Conservation (phyloP, 768 basidiomycete genomes). For the Tricholoma matsutake region DNA sequence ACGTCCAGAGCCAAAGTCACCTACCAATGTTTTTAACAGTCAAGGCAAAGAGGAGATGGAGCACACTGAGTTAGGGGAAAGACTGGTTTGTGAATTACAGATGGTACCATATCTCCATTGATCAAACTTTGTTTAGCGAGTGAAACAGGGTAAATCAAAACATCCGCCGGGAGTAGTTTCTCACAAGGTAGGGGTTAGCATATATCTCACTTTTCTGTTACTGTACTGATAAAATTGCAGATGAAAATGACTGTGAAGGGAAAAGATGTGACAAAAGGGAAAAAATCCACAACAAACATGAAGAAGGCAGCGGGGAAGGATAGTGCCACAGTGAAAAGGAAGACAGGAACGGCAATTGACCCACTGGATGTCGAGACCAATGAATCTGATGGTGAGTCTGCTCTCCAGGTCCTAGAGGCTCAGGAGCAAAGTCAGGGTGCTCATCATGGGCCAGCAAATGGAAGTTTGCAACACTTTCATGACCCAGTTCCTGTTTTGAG, state of each 20-base stretch:
- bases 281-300: no score
- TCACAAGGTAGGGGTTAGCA: no score
- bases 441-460: slow-evolving; percentile 18
- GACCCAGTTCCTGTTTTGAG: slow-evolving; percentile 11
- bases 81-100: not conserved
- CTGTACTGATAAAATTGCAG: no score
- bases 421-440: slow-evolving; percentile 2
- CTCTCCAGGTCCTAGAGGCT: slow-evolving; percentile 14
- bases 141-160: no score
- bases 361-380: slow-evolving; percentile 11
- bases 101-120: not conserved
- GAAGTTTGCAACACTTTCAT: slow-evolving; percentile 17
- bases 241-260: no score
- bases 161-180: no score
- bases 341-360: not conserved
- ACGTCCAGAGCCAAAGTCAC: not conserved
- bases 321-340: not conserved
- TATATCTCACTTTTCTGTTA: no score
- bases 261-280: no score
- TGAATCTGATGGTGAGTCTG: slow-evolving; percentile 17
- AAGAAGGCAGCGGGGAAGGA: no score
- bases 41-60: not conserved
- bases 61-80: not conserved
- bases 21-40: not conserved
- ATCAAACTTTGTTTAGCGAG: not conserved